Conservation (phyloP, 2,329 filamentous ascomycete genomes). For the Diplodia seriata region DNA sequence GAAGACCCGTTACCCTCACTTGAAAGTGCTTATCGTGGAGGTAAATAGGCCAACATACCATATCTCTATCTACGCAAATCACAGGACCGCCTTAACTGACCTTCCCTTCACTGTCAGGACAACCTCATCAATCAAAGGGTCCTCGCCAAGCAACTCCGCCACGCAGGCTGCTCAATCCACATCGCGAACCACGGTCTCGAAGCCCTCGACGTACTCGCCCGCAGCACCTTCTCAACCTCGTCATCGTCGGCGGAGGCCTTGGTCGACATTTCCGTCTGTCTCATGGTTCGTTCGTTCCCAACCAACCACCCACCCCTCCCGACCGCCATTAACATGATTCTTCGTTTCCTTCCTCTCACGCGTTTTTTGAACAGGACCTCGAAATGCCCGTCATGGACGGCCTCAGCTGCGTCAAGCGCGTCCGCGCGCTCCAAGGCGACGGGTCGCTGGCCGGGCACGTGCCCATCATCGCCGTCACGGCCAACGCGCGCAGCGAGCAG, state of each 20-base stretch:
- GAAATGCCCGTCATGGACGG: constrained; percentile 52
- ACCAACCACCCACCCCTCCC: background rate
- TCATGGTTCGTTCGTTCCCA: constrained; percentile 36
- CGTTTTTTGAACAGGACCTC: constrained; percentile 36
- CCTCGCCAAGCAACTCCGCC: constrained; percentile 43
- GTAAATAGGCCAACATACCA: background rate
- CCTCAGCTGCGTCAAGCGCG: constrained; percentile 43
- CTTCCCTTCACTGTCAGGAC: constrained; percentile 34
- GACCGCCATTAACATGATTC: background rate
- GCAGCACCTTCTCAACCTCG: constrained; percentile 6
- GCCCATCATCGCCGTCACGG: constrained; percentile 47
- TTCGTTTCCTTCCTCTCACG: background rate
- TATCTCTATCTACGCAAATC: too few relatives aligned
- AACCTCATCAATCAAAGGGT: constrained; percentile 49
- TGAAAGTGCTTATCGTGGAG: constrained; percentile 26
- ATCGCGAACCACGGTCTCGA: constrained; percentile 46
- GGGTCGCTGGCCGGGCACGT: constrained; percentile 40
- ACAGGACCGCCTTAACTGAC: constrained; percentile 37
- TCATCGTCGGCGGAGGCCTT: background rate
- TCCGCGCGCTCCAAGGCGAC: constrained; percentile 43
- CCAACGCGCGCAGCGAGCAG: constrained; percentile 47
- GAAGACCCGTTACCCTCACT: background rate
- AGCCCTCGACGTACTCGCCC: constrained; percentile 39
- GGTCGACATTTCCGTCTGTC: constrained; percentile 42
- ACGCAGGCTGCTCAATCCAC: constrained; percentile 41